Conservation (phyloP, 257 asterid genomes). For the Solanum sejunctum region DNA sequence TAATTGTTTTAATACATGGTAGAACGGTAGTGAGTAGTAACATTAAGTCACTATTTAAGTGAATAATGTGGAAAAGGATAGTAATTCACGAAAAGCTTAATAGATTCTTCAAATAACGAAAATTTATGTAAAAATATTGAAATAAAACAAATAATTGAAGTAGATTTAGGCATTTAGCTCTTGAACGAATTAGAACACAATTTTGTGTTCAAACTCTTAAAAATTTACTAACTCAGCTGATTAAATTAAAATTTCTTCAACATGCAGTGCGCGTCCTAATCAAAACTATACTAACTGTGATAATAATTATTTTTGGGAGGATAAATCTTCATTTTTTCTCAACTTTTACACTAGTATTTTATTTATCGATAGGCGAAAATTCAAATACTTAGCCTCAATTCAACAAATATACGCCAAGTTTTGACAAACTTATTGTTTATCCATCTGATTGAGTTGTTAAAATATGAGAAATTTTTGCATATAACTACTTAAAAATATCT, state of each 20-base stretch:
- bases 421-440: background rate
- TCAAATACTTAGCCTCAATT: background rate
- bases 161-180: background rate
- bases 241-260: too few relatives aligned
- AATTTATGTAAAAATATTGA: background rate
- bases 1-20: background rate
- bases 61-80: background rate
- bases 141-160: background rate
- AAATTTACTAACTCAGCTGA: background rate
- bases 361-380: background rate
- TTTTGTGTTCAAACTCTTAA: too few relatives aligned
- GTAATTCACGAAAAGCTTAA: background rate
- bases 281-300: background rate
- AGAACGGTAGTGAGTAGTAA: too few relatives aligned
- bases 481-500: too few relatives aligned
- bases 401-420: background rate
- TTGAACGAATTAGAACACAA: background rate
- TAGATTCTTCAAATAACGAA: background rate
- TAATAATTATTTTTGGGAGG: background rate
- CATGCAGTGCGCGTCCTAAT: background rate
- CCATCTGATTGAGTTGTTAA: background rate
- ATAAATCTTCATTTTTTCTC: background rate
- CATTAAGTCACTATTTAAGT: too few relatives aligned
- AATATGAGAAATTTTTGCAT: background rate
- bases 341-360: background rate